Evolutionary conservation across 768 basidiomycete species (phyloP).

Genomic region (Lentinula lateritia): DNA sequence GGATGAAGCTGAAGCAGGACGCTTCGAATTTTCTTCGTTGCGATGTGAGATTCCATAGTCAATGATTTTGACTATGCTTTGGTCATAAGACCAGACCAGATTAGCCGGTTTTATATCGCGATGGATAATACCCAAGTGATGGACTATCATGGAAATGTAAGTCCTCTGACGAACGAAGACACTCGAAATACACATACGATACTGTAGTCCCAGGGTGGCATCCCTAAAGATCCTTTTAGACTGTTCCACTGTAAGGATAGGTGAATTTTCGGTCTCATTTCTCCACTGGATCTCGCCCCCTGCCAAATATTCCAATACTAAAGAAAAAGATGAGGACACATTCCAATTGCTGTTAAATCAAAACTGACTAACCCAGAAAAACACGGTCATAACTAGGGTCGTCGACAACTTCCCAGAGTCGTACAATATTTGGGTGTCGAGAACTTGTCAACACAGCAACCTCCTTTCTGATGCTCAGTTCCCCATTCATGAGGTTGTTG

Average conservation of each 20-base stretch:
- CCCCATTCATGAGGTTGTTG: constrained; percentile 47
- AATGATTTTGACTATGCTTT: constrained; percentile 74
- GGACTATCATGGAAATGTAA: constrained; percentile 21
- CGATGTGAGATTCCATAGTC: constrained; percentile 61
- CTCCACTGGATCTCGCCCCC: constrained; percentile 39
- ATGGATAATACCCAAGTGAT: constrained; percentile 62
- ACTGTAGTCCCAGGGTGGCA: constrained; percentile 36
- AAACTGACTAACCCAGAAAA: constrained; percentile 63
- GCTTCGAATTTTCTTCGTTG: constrained; percentile 7
- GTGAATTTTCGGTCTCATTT: constrained; percentile 19
- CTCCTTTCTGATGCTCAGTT: constrained; percentile 77
- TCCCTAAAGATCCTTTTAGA: constrained; percentile 36
- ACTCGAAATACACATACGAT: constrained; percentile 23
- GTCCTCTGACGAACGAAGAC: background rate
- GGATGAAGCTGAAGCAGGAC: background rate
- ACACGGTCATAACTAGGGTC: constrained; percentile 77
- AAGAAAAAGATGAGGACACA: background rate
- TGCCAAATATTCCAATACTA: constrained; percentile 38
- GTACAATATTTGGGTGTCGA: constrained; percentile 72
- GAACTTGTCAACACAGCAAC: constrained; percentile 92
- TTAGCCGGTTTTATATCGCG: constrained; percentile 92
- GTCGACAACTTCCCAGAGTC: constrained; percentile 85
- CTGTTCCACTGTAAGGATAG: constrained; percentile 30
- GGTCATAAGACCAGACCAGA: constrained; percentile 51
- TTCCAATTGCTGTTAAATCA: no score